phyloP scores from a whole-genome alignment of 73 alveolate genomes.

The Blepharisma japonicum region DNA sequence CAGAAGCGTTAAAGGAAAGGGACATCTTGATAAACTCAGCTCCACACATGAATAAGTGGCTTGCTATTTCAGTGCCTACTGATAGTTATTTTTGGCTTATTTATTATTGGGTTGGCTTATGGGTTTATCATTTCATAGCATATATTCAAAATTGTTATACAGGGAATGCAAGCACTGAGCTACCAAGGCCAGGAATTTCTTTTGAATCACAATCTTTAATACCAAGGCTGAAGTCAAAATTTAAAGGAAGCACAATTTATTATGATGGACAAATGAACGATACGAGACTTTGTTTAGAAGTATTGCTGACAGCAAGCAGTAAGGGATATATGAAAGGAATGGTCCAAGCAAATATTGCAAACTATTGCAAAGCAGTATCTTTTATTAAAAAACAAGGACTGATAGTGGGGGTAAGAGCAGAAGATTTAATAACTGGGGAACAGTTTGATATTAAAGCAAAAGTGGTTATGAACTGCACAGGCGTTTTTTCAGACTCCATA shows the following conservation, averaged over 20 bases:
- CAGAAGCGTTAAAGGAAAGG: conserved; percentile 80
- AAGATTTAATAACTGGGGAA: conserved; percentile 57
- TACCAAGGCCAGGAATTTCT: conserved; percentile 29
- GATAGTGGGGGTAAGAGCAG: conserved; percentile 55
- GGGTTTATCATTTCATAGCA: conserved; percentile 65
- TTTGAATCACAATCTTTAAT: neutral
- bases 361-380: conserved; percentile 52
- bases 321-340: conserved; percentile 41
- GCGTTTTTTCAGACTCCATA: conserved; percentile 74
- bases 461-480: conserved; percentile 82
- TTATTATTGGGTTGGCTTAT: conserved; percentile 69
- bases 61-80: conserved; percentile 64
- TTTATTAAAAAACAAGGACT: neutral
- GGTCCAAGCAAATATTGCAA: conserved; percentile 64
- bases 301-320: conserved; percentile 61
- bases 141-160: conserved; percentile 15
- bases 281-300: conserved; percentile 56
- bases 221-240: conserved; percentile 19
- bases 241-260: conserved; percentile 55
- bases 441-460: conserved; percentile 61
- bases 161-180: conserved; percentile 32
- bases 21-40: conserved; percentile 63
- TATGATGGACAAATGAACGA: conserved; percentile 80
- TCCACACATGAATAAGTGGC: conserved; percentile 63
- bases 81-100: conserved; percentile 50